These are phyloP conservation scores for Ajuga reptans DNA, from an alignment of 305 asterid species.

Conservation along the genomic window DNA sequence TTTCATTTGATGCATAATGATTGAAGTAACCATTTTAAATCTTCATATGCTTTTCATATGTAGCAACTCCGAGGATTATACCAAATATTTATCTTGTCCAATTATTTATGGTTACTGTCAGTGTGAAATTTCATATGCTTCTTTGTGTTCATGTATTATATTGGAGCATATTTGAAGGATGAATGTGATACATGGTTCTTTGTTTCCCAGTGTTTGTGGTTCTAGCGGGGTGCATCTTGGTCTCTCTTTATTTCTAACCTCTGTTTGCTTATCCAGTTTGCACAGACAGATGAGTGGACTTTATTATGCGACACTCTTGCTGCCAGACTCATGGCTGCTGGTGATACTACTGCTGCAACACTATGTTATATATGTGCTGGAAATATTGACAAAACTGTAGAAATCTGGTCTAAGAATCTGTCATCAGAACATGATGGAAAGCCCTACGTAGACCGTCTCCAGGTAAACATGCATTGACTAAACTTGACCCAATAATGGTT, in stretches of 20 bases:
- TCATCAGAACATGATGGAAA: conserved; percentile 69
- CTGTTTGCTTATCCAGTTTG: conserved; percentile 56
- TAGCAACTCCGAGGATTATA: neutral
- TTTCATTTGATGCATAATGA: conserved; percentile 1
- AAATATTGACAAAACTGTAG: conserved; percentile 87
- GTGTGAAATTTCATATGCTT: neutral
- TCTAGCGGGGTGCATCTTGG: conserved; percentile 5
- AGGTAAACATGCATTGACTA: conserved; percentile 39
- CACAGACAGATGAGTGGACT: conserved; percentile 85
- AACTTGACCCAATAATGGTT: conserved; percentile 7
- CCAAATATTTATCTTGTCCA: neutral
- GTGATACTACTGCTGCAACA: conserved; percentile 76
- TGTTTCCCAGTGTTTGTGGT: too few relatives aligned
- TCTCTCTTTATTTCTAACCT: conserved; percentile 12
- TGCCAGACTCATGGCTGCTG: conserved; percentile 83
- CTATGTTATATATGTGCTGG: conserved; percentile 95
- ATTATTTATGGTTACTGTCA: too few relatives aligned
- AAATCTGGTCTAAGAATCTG: conserved; percentile 84
- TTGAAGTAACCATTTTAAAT: neutral
- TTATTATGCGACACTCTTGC: conserved; percentile 83
- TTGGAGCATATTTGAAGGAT: too few relatives aligned
- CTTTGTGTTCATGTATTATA: neutral
- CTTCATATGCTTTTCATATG: neutral
- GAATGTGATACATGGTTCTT: too few relatives aligned
- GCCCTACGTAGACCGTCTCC: conserved; percentile 76